These are phyloP conservation scores for Tripterygium wilfordii DNA, from an alignment of 177 flowering plant species.

Conservation along the genomic window DNA sequence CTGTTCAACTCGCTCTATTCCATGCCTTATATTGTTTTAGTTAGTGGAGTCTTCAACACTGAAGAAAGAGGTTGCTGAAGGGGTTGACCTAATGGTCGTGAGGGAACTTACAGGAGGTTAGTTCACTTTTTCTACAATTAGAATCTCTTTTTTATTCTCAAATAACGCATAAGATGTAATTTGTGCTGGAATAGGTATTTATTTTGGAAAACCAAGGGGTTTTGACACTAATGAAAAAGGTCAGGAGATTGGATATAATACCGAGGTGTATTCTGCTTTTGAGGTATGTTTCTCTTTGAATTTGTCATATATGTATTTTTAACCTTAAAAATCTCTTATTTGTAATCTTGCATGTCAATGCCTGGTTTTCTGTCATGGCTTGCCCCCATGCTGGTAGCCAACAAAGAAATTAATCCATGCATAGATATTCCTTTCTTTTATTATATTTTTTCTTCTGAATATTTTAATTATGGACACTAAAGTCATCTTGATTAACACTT, in stretches of 20 bases:
- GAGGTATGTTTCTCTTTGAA: conserved; percentile 50
- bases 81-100: conserved; percentile 96
- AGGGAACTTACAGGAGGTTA: conserved; percentile 99
- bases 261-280: conserved; percentile 79
- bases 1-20: too few species aligned
- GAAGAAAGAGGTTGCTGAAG: conserved; percentile 95
- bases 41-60: conserved; percentile 91
- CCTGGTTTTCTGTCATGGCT: neutral
- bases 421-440: too few species aligned
- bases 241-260: conserved; percentile 86
- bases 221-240: conserved; percentile 66
- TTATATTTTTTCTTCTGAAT: too few species aligned
- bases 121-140: too few species aligned
- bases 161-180: too few species aligned
- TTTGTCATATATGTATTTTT: neutral
- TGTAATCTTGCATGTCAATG: neutral
- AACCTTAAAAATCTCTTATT: neutral
- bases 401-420: too few species aligned
- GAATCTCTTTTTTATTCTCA: neutral
- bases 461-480: too few species aligned
- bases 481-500: too few species aligned
- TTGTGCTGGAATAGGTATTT: conserved; percentile 73
- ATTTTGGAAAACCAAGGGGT: conserved; percentile 97
- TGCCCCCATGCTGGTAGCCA: too few species aligned
- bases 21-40: conserved; percentile 27